phyloP scores from a whole-genome alignment of 176 grass and related monocot genomes.

The Eleusine coracana region DNA sequence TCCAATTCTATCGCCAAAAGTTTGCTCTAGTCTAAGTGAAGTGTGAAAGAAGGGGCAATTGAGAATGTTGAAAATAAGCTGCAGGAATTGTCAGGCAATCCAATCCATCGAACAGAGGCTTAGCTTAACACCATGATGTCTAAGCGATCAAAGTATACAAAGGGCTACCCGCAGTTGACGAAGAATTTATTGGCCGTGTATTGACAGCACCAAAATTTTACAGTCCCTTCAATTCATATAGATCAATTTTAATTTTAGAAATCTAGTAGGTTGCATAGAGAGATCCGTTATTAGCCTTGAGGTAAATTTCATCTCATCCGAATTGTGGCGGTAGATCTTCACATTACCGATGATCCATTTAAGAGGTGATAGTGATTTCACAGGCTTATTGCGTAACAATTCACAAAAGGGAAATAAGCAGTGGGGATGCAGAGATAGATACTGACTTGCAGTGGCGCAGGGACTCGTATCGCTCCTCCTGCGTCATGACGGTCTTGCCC shows the following conservation, averaged over 20 bases:
- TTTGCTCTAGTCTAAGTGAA: background rate
- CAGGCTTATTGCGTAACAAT: background rate
- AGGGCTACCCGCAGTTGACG: background rate
- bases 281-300: background rate
- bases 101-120: background rate
- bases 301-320: background rate
- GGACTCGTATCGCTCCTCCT: constrained; percentile 90
- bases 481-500: constrained; percentile 96
- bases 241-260: background rate
- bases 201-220: background rate
- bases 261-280: background rate
- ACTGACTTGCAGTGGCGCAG: constrained; percentile 96
- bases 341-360: background rate
- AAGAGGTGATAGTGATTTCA: background rate
- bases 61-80: background rate
- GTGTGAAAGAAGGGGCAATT: background rate
- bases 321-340: background rate
- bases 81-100: background rate
- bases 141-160: background rate
- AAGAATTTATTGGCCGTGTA: background rate
- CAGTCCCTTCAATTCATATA: background rate
- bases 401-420: background rate
- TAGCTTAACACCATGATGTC: background rate
- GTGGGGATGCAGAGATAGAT: too few species aligned
- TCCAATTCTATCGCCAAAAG: background rate